phyloP scores from a whole-genome alignment of 192 early-diverging fungal species.

The Gonapodya prolifera region DNA sequence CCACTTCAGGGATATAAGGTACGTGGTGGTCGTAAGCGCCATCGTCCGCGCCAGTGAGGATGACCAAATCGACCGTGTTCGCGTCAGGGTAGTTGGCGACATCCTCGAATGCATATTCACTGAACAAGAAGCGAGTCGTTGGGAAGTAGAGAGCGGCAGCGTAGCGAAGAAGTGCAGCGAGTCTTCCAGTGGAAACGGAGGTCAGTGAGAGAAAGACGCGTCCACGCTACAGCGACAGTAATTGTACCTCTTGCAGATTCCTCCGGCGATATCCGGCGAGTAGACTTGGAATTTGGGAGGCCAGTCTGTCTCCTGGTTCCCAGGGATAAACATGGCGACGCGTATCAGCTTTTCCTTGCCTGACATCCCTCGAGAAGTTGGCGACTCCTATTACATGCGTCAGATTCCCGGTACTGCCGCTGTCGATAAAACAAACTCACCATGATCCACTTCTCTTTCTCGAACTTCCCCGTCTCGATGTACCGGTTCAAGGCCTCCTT shows the following conservation, averaged over 20 bases:
- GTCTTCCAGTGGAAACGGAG: too few species aligned
- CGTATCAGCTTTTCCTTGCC: not conserved
- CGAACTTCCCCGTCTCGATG: not conserved
- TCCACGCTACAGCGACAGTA: too few species aligned
- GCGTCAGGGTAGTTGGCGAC: not conserved
- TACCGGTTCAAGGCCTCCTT: not conserved
- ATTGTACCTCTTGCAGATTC: not conserved
- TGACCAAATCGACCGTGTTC: not conserved
- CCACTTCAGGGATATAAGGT: not conserved
- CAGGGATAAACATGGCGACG: not conserved
- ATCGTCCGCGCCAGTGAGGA: slow-evolving; percentile 1
- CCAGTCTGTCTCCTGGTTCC: not conserved
- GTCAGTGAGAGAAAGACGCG: too few species aligned
- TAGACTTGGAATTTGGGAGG: not conserved
- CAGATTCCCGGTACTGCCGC: too few species aligned
- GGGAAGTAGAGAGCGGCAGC: slow-evolving; percentile 2
- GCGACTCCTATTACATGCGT: too few species aligned
- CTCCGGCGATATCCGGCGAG: not conserved
- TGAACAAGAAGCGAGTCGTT: not conserved
- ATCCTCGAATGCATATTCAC: not conserved
- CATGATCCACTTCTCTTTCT: not conserved
- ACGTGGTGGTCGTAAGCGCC: slow-evolving; percentile 5
- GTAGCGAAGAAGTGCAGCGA: not conserved
- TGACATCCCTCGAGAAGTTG: too few species aligned
- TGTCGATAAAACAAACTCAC: not conserved